Evolutionary conservation across 108 stramenopile genomes (phyloP), one percentile per base, ranked within the genome.

Genomic region (Poteriospumella lacustris): DNA sequence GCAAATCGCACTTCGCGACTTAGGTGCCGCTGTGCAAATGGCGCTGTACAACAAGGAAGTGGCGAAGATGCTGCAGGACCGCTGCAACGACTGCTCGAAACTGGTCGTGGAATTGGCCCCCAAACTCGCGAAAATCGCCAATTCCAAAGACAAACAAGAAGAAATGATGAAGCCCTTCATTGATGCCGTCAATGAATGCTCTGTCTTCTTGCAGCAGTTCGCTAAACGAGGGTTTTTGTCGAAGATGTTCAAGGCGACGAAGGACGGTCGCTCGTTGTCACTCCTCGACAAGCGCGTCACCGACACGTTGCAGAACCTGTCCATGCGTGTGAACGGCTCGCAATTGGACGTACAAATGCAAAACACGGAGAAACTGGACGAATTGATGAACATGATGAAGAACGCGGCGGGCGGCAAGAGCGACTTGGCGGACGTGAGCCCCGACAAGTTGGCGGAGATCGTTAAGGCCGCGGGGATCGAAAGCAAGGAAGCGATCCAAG

Each of bases 101-200:
- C 15, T 64, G 9, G 60, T 64, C 15, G 31, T 34, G 31, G 60
- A 64, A 64, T 34, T 64, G 60, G 60, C 60, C 9, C 60, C 60
- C 31, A 64, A 64, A 24, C 5, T 64, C 9, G 60, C 24, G 9
- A 64, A 64, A 24, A 64, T 64, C 36, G 3, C 12, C 15, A 64
- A 64, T 5, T 31, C 60, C 24, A 24, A 64, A 64, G 60, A 19
- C 9, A 34, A 64, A 5, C 29, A 33, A 24, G 24, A 64, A 64
- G 60, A 19, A 5, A 64, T 64, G 15, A 9, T 64, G 5, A 5
- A 9, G 5, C 29, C 29, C 60, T 64, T 64, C 5, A 3, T 33
- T 31, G 12, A 64, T 34, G 60, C 60, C 31, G 36, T 64, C 5
- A 24, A 64, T 3, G 60, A 64, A 64, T 19, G 60, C 60, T 34